Percentiles rank a stretch among this genome's conserved stretches.
Evolutionary conservation across 2,329 filamentous ascomycete species (phyloP).

Genomic region (Cytospora chrysosperma): DNA sequence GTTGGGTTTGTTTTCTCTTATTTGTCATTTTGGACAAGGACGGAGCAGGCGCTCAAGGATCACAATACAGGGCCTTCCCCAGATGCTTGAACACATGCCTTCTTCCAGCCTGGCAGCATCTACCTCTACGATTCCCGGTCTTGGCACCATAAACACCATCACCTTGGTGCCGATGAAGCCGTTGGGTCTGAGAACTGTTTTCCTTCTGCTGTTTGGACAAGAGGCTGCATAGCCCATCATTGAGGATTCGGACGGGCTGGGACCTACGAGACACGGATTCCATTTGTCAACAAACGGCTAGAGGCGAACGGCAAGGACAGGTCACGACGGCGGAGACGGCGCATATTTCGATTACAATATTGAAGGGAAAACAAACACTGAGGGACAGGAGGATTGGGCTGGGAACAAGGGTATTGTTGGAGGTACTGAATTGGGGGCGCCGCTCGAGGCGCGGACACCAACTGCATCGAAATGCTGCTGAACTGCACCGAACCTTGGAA

Average conservation of each 20-base stretch:
- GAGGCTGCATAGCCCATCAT: not conserved
- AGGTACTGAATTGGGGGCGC: no score
- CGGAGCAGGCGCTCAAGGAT: not conserved
- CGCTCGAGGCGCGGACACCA: not conserved
- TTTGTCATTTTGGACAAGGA: not conserved
- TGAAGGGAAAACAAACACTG: not conserved
- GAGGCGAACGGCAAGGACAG: not conserved
- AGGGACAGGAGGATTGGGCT: not conserved
- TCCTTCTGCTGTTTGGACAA: conserved; percentile 21
- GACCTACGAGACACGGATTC: conserved; percentile 12
- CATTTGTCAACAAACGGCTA: conserved; percentile 2
- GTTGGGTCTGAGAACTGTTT: not conserved
- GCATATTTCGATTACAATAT: not conserved
- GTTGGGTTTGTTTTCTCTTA: not conserved
- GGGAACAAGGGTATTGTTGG: not conserved
- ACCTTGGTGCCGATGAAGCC: not conserved
- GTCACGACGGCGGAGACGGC: conserved; percentile 2
- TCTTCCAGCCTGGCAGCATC: not conserved
- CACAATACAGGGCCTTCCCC: not conserved
- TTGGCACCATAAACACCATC: conserved; percentile 2
- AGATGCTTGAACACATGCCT: not conserved
- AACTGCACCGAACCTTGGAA: not conserved
- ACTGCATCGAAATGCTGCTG: not conserved
- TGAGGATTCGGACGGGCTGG: not conserved
- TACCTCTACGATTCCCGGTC: not conserved